Conservation (phyloP, 768 basidiomycete genomes). For the Brasilioporus rufonigricans region DNA sequence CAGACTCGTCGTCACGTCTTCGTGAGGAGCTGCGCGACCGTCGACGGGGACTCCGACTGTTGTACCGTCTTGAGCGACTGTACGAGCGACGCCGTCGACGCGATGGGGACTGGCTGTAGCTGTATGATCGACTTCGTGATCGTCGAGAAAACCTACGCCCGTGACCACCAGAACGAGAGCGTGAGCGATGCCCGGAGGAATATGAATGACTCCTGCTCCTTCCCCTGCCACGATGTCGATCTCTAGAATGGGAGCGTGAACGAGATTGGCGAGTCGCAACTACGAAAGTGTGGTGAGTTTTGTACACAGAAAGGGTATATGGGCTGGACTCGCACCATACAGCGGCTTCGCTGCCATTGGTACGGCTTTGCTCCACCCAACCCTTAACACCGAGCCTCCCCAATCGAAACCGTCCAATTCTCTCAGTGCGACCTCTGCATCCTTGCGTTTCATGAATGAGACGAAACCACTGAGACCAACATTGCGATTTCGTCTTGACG, state of each 20-base stretch:
- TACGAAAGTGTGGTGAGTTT: slow-evolving; percentile 1
- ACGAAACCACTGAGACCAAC: slow-evolving; percentile 93
- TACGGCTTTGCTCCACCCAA: slow-evolving; percentile 98
- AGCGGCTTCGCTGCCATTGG: slow-evolving; percentile 74
- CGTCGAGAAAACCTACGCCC: slow-evolving; percentile 24
- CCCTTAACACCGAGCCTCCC: slow-evolving; percentile 84
- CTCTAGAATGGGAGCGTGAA: slow-evolving; percentile 35
- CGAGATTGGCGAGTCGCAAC: slow-evolving; percentile 28
- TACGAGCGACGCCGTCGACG: slow-evolving; percentile 44
- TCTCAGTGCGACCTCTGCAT: slow-evolving; percentile 85
- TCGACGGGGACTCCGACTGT: slow-evolving; percentile 47
- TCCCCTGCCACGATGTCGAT: slow-evolving; percentile 25
- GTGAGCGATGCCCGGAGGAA: slow-evolving; percentile 26
- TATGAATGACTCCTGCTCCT: slow-evolving; percentile 28
- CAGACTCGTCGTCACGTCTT: slow-evolving; percentile 44
- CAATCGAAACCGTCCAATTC: slow-evolving; percentile 94
- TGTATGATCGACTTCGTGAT: slow-evolving; percentile 29
- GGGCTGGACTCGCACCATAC: slow-evolving; percentile 58
- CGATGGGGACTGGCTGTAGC: slow-evolving; percentile 39
- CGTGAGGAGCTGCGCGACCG: slow-evolving; percentile 33
- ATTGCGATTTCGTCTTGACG: slow-evolving; percentile 65
- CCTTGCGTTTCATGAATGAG: slow-evolving; percentile 90
- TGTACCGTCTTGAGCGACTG: slow-evolving; percentile 46
- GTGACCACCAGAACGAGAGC: slow-evolving; percentile 33
- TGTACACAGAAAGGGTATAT: neutral